Percentiles rank a stretch among this genome's conserved stretches.
These are phyloP conservation scores for Stentor roeselii DNA, from an alignment of 73 alveolate genomes.

Conservation along the genomic window DNA sequence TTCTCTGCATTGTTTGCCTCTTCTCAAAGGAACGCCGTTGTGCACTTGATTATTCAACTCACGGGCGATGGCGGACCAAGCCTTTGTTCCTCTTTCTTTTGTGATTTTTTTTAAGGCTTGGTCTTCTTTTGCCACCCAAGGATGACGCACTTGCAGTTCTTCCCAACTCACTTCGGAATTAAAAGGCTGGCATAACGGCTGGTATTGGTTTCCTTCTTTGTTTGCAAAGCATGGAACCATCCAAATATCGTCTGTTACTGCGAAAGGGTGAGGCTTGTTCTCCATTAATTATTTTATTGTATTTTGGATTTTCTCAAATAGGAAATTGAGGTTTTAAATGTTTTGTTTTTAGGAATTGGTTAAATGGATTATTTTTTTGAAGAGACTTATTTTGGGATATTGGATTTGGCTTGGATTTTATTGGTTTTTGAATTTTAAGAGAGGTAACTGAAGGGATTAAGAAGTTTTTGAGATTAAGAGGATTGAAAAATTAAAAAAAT, in stretches of 20 bases:
- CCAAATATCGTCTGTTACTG: slow-evolving; percentile 24
- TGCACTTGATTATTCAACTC: slow-evolving; percentile 31
- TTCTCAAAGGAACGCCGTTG: slow-evolving; percentile 37
- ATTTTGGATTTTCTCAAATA: no score
- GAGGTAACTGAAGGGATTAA: no score
- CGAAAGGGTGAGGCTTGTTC: slow-evolving; percentile 12
- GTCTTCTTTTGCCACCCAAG: slow-evolving; percentile 40
- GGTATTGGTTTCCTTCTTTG: slow-evolving; percentile 20
- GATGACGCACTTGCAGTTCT: neutral
- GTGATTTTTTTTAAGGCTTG: slow-evolving; percentile 7
- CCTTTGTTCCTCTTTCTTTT: slow-evolving; percentile 14
- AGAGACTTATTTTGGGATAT: no score
- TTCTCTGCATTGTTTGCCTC: slow-evolving; percentile 85
- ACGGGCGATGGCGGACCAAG: slow-evolving; percentile 52
- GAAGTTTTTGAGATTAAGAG: no score
- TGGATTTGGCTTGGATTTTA: no score
- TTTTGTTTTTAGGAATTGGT: no score
- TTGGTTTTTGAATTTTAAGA: no score
- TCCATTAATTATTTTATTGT: no score
- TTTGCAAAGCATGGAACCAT: slow-evolving; percentile 2
- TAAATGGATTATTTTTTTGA: no score
- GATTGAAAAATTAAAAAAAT: no score
- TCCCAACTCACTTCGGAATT: slow-evolving; percentile 8
- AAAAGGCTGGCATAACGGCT: slow-evolving; percentile 20
- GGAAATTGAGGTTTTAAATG: no score